These are phyloP conservation scores for Calycina herbarum DNA, from an alignment of 2,329 filamentous ascomycete species.

Conservation along the genomic window DNA sequence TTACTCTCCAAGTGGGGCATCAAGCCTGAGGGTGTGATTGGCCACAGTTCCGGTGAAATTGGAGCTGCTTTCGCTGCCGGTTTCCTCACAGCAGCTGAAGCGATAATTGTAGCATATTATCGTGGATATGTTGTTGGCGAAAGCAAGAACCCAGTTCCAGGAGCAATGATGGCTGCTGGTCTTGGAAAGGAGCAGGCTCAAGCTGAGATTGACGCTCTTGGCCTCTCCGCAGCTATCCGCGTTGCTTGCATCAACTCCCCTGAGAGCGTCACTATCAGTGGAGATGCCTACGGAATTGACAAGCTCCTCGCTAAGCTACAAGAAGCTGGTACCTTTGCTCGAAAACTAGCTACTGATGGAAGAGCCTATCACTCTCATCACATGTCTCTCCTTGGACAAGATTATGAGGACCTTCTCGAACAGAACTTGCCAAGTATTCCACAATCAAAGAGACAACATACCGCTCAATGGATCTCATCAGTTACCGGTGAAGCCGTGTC, in stretches of 20 bases:
- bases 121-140: constrained; percentile 22
- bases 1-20: constrained; percentile 46
- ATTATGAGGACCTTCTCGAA: constrained; percentile 14
- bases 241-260: constrained; percentile 36
- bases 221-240: constrained; percentile 4
- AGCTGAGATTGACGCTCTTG: constrained; percentile 6
- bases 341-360: constrained; percentile 17
- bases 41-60: constrained; percentile 51
- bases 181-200: constrained; percentile 14
- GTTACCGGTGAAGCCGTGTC: constrained; percentile 10
- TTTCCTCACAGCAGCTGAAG: constrained; percentile 35
- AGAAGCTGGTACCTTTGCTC: constrained; percentile 22
- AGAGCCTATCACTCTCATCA: constrained; percentile 23
- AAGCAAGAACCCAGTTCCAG: constrained; percentile 28
- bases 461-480: constrained; percentile 14
- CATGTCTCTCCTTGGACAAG: constrained; percentile 11
- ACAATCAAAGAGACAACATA: neutral
- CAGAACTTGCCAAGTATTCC: neutral
- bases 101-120: constrained; percentile 47
- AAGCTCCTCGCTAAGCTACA: constrained; percentile 1
- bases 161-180: constrained; percentile 26
- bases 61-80: constrained; percentile 46
- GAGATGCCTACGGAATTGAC: constrained; percentile 19
- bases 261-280: constrained; percentile 30
- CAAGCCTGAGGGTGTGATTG: constrained; percentile 40